Base-by-base conservation (phyloP, 306 rosid genomes). In the Potentilla sterilis region DNA sequence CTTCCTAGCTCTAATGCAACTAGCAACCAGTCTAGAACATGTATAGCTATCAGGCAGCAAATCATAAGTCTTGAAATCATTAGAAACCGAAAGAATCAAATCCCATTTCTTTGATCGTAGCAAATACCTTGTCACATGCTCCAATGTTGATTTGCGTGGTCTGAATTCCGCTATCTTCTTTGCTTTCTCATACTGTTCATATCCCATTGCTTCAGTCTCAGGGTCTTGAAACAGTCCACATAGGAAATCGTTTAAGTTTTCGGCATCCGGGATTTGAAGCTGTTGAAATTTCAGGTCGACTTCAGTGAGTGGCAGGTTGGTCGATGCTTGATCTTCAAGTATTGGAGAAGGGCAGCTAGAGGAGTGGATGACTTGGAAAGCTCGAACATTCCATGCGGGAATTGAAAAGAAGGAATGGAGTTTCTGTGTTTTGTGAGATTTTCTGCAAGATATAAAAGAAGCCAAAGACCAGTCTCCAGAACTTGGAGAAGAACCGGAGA, bases 91-190 rank as follows among this genome's bases (percentile, higher is more conserved):
- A 15, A 73, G 68, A 69, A 91, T 15, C 4, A 28, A 58, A 77
- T 11, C 83, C 92, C 93, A 91, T 67, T 84, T 83, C 87, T 81
- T 89, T 15, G 80, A 75, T 51, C 81, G 83, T 80, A 86, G 65
- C 82, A 89, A 86, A n/a, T 89, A 89, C 88, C 92, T 87, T 68
- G 84, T 77, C 4, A 89, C 79, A 70, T 78, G 86, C 51, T 75
- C 74, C 16, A 89, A 61, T 8, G 92, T 84, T 37, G 89, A 69
- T 70, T 63, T 85, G 82, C 75, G 70, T 8, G 97, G 89, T 49
- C 81, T 80, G 77, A 87, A 91, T 34, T 86, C 87, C 5, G 89
- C 77, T 74, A 80, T 77, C 34, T 87, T 83, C 76, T 80, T 86
- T 52, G 87, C 78, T 67, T 86, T 86, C 52, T 83, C 88, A 6